Conservation (phyloP, 2,329 filamentous ascomycete genomes). For the Sarocladium brachiariae region DNA sequence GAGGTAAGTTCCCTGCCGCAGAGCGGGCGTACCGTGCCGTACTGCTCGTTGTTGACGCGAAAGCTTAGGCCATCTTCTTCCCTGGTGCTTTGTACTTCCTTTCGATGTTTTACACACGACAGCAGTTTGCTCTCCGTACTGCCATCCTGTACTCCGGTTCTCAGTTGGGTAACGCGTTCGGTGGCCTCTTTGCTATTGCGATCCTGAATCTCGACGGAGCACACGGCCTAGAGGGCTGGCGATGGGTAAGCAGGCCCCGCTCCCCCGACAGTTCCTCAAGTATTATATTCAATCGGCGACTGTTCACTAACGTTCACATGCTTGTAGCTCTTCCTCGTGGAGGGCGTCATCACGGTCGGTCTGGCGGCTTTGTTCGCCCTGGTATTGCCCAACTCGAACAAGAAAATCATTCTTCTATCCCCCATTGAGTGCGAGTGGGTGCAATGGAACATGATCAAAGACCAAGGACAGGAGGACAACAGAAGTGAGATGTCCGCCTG, state of each 20-base stretch:
- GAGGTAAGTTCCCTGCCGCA: conserved; percentile 11
- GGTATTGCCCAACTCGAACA: conserved; percentile 16
- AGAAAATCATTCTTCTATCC: conserved; percentile 13
- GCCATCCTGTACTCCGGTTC: conserved; percentile 19
- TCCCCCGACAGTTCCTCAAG: too few relatives aligned
- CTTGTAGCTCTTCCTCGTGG: conserved; percentile 11
- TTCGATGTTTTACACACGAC: conserved; percentile 18
- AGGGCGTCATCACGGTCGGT: conserved; percentile 14
- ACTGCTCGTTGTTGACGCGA: neutral
- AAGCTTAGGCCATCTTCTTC: neutral
- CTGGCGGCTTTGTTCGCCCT: conserved; percentile 12
- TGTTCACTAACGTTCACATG: too few relatives aligned
- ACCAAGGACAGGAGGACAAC: conserved; percentile 13
- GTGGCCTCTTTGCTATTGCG: conserved; percentile 16
- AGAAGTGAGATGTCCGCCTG: conserved; percentile 12
- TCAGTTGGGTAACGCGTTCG: conserved; percentile 16
- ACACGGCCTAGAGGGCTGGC: conserved; percentile 38
- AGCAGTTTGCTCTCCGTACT: conserved; percentile 17
- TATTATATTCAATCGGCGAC: too few relatives aligned
- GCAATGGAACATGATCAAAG: conserved; percentile 14
- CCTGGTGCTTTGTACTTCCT: conserved; percentile 12
- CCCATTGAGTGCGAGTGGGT: conserved; percentile 14
- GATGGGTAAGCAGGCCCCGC: conserved; percentile 35
- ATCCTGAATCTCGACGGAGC: conserved; percentile 34
- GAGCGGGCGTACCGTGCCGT: neutral